Conservation (phyloP, 2,329 filamentous ascomycete genomes). For the Aspergillus sojae region DNA sequence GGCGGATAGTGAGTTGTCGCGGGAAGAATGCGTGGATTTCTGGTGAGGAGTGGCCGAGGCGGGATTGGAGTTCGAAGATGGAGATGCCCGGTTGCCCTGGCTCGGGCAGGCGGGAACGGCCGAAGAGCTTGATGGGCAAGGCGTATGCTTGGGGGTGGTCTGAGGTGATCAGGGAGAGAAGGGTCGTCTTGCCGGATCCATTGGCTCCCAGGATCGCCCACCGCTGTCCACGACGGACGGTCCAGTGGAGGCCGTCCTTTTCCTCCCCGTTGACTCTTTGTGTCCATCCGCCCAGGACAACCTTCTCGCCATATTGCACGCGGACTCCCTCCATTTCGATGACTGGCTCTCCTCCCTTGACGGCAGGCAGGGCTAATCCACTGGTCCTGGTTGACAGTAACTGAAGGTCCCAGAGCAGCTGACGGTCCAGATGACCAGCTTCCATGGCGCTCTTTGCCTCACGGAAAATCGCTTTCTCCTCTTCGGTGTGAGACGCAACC, state of each 20-base stretch:
- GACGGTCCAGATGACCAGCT: conserved; percentile 26
- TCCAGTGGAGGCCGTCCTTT: conserved; percentile 75
- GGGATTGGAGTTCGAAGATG: conserved; percentile 87
- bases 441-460: conserved; percentile 20
- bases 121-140: conserved; percentile 83
- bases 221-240: conserved; percentile 76
- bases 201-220: conserved; percentile 95
- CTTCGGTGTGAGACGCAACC: not conserved
- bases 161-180: conserved; percentile 88
- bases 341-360: conserved; percentile 64
- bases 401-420: conserved; percentile 29
- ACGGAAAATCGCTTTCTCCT: conserved; percentile 13
- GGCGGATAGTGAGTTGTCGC: conserved; percentile 69
- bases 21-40: conserved; percentile 95
- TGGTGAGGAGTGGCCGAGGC: conserved; percentile 89
- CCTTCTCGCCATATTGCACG: conserved; percentile 77
- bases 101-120: conserved; percentile 75
- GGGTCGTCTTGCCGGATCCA: conserved; percentile 90
- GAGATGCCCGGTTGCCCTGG: conserved; percentile 74
- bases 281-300: conserved; percentile 79
- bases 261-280: conserved; percentile 56
- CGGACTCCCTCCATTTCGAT: conserved; percentile 86
- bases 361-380: conserved; percentile 12
- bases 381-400: conserved; percentile 20
- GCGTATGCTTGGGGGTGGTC: conserved; percentile 96